These are phyloP conservation scores for Amanita rubescens DNA, from an alignment of 768 basidiomycete genomes.

Conservation along the genomic window DNA sequence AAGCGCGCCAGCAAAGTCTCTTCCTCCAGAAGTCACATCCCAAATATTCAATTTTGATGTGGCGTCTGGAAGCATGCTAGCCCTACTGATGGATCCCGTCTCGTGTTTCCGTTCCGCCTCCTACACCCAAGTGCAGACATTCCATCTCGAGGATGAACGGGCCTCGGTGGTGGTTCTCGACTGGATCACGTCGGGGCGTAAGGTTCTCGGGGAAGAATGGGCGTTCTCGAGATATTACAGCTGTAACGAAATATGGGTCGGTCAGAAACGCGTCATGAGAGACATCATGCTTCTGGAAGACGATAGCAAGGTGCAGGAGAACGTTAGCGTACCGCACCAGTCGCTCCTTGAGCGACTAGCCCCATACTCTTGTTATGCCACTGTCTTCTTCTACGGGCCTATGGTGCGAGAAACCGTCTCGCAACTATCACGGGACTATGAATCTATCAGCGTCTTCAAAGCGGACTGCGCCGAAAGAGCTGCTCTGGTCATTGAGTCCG, in stretches of 20 bases:
- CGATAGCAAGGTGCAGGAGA: conserved; percentile 11
- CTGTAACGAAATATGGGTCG: conserved; percentile 73
- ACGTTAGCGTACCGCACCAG: conserved; percentile 28
- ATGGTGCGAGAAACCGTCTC: conserved; percentile 39
- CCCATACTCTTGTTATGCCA: conserved; percentile 90
- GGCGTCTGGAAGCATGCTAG: conserved; percentile 45
- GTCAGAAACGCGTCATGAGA: conserved; percentile 56
- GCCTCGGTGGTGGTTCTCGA: conserved; percentile 75
- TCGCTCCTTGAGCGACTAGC: conserved; percentile 52
- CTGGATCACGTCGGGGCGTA: conserved; percentile 88
- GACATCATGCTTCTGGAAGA: conserved; percentile 75
- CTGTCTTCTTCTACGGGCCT: conserved; percentile 73
- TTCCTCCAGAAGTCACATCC: conserved; percentile 31
- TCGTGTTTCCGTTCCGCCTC: conserved; percentile 83
- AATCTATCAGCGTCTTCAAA: conserved; percentile 55
- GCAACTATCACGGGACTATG: conserved; percentile 42
- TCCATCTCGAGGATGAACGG: conserved; percentile 45
- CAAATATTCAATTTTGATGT: conserved; percentile 61
- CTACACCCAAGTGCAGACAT: conserved; percentile 80
- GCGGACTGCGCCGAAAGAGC: conserved; percentile 46
- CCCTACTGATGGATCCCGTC: conserved; percentile 88
- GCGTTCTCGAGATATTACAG: conserved; percentile 79
- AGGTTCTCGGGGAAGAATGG: conserved; percentile 84
- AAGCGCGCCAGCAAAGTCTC: background rate
- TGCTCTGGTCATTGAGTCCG: conserved; percentile 79